Conservation (phyloP, 164 flowering plant species). For the Liriodendron chinense region DNA sequence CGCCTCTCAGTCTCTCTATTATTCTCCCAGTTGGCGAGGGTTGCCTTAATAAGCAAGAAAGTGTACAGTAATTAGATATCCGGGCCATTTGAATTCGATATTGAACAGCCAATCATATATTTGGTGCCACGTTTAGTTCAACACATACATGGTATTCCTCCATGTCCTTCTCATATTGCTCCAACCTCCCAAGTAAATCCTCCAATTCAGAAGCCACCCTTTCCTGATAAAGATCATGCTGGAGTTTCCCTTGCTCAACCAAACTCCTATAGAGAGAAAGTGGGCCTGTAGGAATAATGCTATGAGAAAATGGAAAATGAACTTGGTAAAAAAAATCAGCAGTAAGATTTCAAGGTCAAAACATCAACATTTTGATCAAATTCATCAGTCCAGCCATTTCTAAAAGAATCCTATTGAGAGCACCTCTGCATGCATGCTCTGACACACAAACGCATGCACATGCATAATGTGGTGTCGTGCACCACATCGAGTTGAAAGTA, state of each 20-base stretch:
- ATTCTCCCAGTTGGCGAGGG: slow-evolving; percentile 68
- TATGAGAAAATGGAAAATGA: background rate
- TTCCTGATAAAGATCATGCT: slow-evolving; percentile 81
- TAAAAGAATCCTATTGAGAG: background rate
- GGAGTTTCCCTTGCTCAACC: slow-evolving; percentile 71
- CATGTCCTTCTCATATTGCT: slow-evolving; percentile 87
- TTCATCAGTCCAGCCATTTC: background rate
- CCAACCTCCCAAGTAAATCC: slow-evolving; percentile 66
- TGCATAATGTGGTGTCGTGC: no score
- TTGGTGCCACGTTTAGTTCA: background rate
- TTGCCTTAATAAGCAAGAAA: slow-evolving; percentile 34
- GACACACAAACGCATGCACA: no score
- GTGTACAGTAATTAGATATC: background rate
- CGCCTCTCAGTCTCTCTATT: slow-evolving; percentile 65
- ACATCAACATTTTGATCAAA: background rate
- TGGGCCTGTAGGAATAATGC: slow-evolving; percentile 44
- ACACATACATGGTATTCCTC: slow-evolving; percentile 69
- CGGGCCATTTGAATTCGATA: background rate
- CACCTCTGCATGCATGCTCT: no score
- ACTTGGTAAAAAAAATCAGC: background rate
- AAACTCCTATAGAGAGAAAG: slow-evolving; percentile 52
- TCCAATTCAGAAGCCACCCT: slow-evolving; percentile 70
- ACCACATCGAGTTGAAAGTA: no score
- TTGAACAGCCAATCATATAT: slow-evolving; percentile 3
- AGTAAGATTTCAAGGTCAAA: background rate